These are phyloP conservation scores for Metschnikowia gelsemii DNA, from an alignment of 805 yeast species.

Conservation along the genomic window DNA sequence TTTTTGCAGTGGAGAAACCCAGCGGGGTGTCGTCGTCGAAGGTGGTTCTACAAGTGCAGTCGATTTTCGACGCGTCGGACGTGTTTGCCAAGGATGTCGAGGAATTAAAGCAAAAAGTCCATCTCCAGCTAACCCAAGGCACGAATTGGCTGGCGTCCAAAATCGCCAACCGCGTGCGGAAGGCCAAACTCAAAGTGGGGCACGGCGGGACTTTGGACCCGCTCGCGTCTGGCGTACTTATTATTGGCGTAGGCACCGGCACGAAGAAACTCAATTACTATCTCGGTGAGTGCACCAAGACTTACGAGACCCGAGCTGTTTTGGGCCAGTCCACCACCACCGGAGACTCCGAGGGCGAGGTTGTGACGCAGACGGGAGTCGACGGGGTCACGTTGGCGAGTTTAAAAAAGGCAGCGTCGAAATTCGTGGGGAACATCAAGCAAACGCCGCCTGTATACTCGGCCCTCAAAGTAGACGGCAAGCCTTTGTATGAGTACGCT, in stretches of 20 bases:
- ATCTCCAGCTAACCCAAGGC: slow-evolving; percentile 38
- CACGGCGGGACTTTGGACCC: slow-evolving; percentile 99
- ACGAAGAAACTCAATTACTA: slow-evolving; percentile 77
- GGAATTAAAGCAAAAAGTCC: slow-evolving; percentile 47
- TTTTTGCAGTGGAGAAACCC: slow-evolving; percentile 90
- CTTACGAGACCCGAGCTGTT: slow-evolving; percentile 79
- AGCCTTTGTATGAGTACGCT: slow-evolving; percentile 91
- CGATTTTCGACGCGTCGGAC: slow-evolving; percentile 56
- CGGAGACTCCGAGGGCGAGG: slow-evolving; percentile 88
- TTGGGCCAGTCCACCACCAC: slow-evolving; percentile 91
- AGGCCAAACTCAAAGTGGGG: slow-evolving; percentile 80
- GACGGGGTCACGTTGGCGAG: slow-evolving; percentile 56
- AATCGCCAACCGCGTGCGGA: slow-evolving; percentile 50
- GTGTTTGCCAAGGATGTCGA: slow-evolving; percentile 56
- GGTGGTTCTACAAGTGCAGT: slow-evolving; percentile 65
- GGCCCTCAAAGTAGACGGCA: slow-evolving; percentile 92
- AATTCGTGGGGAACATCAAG: slow-evolving; percentile 74
- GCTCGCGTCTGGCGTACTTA: slow-evolving; percentile 88
- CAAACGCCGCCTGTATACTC: slow-evolving; percentile 96
- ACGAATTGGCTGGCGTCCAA: slow-evolving; percentile 45
- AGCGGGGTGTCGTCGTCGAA: slow-evolving; percentile 78
- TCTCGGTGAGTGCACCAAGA: slow-evolving; percentile 70
- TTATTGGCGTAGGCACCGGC: slow-evolving; percentile 89
- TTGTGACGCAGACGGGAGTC: slow-evolving; percentile 56
- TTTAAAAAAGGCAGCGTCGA: slow-evolving; percentile 49